Percentiles rank a stretch among this genome's conserved stretches.
Evolutionary conservation across 441 rosid genomes (phyloP).

Genomic region (Bruguiera hainesii): DNA sequence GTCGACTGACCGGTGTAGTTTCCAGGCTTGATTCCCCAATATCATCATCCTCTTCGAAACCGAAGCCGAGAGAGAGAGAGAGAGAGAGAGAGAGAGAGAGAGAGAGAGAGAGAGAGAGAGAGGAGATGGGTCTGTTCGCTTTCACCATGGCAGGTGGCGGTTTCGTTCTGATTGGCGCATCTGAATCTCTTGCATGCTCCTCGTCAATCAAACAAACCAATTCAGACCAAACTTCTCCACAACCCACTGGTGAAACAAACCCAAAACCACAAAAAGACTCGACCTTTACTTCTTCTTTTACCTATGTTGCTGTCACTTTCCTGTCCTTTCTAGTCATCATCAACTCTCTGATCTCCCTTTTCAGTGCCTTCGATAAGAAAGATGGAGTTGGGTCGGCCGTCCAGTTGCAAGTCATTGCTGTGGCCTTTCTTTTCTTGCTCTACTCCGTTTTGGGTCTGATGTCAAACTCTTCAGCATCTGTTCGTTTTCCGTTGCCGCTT

Average conservation of each 20-base stretch:
- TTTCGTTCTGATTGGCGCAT: constrained; percentile 49
- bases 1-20: neutral
- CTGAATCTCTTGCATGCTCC: constrained; percentile 37
- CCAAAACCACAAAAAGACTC: neutral
- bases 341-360: constrained; percentile 55
- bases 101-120: neutral
- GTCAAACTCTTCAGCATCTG: constrained; percentile 12
- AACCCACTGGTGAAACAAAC: constrained; percentile 8
- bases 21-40: neutral
- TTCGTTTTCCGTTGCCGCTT: constrained; percentile 39
- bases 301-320: constrained; percentile 26
- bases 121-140: constrained; percentile 47
- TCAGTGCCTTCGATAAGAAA: constrained; percentile 39
- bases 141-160: constrained; percentile 53
- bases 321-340: constrained; percentile 47
- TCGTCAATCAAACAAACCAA: neutral
- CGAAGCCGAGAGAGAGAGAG: neutral
- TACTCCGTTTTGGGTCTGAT: constrained; percentile 48
- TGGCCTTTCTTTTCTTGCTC: constrained; percentile 48
- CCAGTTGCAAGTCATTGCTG: constrained; percentile 58
- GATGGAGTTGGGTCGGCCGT: constrained; percentile 67
- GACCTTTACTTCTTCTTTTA: constrained; percentile 15
- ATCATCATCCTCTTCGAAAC: neutral
- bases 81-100: neutral
- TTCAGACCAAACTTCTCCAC: constrained; percentile 29